Evolutionary conservation across 2,329 filamentous ascomycete genomes (phyloP), one percentile per base, ranked within the genome.

Genomic region (Pestalotiopsis sp.): DNA sequence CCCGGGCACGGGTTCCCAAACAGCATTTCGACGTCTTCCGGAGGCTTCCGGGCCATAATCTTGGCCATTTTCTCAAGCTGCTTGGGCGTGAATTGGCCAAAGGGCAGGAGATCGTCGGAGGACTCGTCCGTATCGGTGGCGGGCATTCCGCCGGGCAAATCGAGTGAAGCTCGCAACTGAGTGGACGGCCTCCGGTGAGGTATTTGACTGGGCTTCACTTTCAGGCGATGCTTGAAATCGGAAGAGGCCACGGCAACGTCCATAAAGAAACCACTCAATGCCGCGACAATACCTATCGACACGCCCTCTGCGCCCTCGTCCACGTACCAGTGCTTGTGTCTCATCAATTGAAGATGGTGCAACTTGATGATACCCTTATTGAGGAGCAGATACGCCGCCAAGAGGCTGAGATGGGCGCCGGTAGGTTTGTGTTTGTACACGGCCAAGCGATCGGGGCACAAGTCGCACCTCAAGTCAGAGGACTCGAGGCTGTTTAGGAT

Each of bases 351-450:
- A n/a, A 96, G 79, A 73, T 95, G 90, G 0, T 88, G 85, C 73
- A 92, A 91, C 66, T 90, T 85, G 4, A 96, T 73, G 25, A 90
- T 78, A 0, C 88, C 89, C 71, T 88, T 86, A 23, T 89, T 87
- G 1, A 91, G 89, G 38, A 96, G 81, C 0, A 91, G 86, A 9
- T 90, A 86, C 3, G 92, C 93, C 13, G 92, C 93, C 69, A 96
- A 84, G 0, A 92, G 85, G 74, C 92, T 94, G 9, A 97, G 81
- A 3, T 85, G 85, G n/a, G 92, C 85, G 69, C 91, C 83, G 0
- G 90, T 93, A 45, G 89, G 85, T 73, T 89, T 90, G 9, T 96
- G 83, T 36, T 90, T 86, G 93, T 94, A 97, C 0, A 91, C 90
- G 0, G 94, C 94, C 1, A 88, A 85, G 52, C 89, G 86, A 65